These are phyloP conservation scores for Porcisia deanei DNA, from an alignment of 208 protist species.

Conservation along the genomic window DNA sequence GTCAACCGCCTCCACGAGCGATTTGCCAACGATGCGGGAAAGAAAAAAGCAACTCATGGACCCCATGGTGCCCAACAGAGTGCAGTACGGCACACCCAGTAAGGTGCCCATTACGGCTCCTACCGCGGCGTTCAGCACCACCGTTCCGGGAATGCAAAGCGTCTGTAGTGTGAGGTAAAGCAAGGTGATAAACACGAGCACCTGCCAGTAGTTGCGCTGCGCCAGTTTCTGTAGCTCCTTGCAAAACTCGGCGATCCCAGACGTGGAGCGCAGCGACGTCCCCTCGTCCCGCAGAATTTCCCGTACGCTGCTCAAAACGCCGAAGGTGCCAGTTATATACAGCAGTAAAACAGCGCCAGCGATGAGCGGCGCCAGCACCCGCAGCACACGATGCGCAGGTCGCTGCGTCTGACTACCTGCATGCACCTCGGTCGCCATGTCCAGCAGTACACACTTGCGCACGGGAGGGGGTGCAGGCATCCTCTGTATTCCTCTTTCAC, in stretches of 20 bases:
- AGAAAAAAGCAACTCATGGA: conserved; percentile 56
- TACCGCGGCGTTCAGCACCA: conserved; percentile 78
- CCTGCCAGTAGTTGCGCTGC: conserved; percentile 30
- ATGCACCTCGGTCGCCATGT: conserved; percentile 31
- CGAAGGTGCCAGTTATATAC: conserved; percentile 43
- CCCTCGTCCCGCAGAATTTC: conserved; percentile 25
- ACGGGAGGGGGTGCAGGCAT: too few species aligned
- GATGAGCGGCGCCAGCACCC: conserved; percentile 30
- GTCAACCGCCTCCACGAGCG: conserved; percentile 49
- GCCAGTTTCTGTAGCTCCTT: conserved; percentile 42
- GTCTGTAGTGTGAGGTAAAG: conserved; percentile 83
- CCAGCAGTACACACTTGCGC: not conserved
- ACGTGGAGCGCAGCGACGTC: conserved; percentile 42
- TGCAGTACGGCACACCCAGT: conserved; percentile 69
- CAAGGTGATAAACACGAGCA: conserved; percentile 45
- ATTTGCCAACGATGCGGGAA: conserved; percentile 40
- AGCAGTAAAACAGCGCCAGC: conserved; percentile 30
- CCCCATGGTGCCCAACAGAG: conserved; percentile 57
- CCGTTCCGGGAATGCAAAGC: conserved; percentile 89
- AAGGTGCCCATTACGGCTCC: conserved; percentile 80
- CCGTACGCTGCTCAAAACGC: conserved; percentile 27
- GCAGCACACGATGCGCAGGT: conserved; percentile 2
- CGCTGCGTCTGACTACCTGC: conserved; percentile 19
- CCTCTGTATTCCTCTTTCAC: too few species aligned
- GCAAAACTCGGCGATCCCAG: conserved; percentile 53